Base-by-base conservation (phyloP, 2,329 filamentous ascomycete species). In the Beauveria brongniartii region DNA sequence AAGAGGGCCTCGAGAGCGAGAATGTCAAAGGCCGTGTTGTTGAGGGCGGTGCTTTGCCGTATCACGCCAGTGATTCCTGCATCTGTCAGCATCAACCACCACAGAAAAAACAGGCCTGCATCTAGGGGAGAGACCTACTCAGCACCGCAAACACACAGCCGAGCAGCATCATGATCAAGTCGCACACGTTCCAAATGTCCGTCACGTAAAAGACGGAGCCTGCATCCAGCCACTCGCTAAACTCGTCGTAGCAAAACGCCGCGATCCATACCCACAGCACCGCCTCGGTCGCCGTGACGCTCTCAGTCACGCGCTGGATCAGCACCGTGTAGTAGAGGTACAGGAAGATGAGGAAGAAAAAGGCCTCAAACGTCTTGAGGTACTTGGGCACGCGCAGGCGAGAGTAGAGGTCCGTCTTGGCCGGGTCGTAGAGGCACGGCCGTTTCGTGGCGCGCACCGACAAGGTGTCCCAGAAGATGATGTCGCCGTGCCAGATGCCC, bases 1-100 rank as follows among this genome's bases (percentile, higher is more conserved):
- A 97, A 93, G 10, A 97, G 80, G 0, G 91, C 92, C 72, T 96
- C 91, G 16, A 97, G 79, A 0, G 91, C 88, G 24, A 97, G 78
- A n/a, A 97, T 87, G 69, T 97, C 91, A 71, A 96, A 97, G 1
- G 91, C 87, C 3, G 88, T 79, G 63, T 94, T 88, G 52, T 88
- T 88, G n/a, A 91, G 82, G 18, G 79, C 73, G 10, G 77, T 73
- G 64, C 87, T 84, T 24, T 82, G 72, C 57, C 82, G 82, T 24
- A 79, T 78, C 14, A 70, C 64, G 2, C 67, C 68, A 40, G 73
- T 67, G 44, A 74, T 68, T 53, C 73, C 73, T 75, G 8, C 6
- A 37, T 10, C 3, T 28, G 52, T 68, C 48, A 67, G 37, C 18
- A 43, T 5, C 16, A 5, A 2, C 4, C 12, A 20, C 22, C 16